Evolutionary conservation across 78 protist species (phyloP).

Genomic region (Dictyostelium brefeldianum): DNA sequence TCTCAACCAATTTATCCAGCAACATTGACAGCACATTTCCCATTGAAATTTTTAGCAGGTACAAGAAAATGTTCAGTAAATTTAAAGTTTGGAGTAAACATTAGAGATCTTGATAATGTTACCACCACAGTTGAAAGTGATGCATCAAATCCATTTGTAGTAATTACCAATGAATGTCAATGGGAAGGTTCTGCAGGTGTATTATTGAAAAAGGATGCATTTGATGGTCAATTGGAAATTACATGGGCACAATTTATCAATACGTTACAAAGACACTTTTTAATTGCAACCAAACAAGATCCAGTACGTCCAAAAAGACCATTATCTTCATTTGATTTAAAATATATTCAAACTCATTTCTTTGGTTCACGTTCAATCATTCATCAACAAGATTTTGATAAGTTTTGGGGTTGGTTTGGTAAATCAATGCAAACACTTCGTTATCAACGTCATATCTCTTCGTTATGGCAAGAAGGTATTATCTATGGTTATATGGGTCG

Average conservation of each 20-base stretch:
- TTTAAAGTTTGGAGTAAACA: constrained; percentile 80
- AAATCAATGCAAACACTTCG: constrained; percentile 77
- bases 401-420: constrained; percentile 86
- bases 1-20: constrained; percentile 80
- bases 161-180: constrained; percentile 85
- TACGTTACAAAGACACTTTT: constrained; percentile 82
- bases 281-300: constrained; percentile 83
- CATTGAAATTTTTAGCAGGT: constrained; percentile 80
- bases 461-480: constrained; percentile 85
- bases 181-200: constrained; percentile 85
- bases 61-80: constrained; percentile 81
- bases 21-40: constrained; percentile 81
- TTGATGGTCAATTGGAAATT: constrained; percentile 80
- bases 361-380: constrained; percentile 69
- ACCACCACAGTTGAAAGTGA: constrained; percentile 82
- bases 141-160: constrained; percentile 79
- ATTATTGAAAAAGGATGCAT: constrained; percentile 82
- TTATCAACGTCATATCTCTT: constrained; percentile 75
- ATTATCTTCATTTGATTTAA: constrained; percentile 64
- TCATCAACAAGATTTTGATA: constrained; percentile 78
- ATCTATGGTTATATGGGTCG: constrained; percentile 83
- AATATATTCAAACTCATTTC: constrained; percentile 74
- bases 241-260: constrained; percentile 82
- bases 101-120: constrained; percentile 64
- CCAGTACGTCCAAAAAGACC: constrained; percentile 80